These are phyloP conservation scores for Nymphaea colorata DNA, from an alignment of 164 flowering plant species.

Conservation along the genomic window DNA sequence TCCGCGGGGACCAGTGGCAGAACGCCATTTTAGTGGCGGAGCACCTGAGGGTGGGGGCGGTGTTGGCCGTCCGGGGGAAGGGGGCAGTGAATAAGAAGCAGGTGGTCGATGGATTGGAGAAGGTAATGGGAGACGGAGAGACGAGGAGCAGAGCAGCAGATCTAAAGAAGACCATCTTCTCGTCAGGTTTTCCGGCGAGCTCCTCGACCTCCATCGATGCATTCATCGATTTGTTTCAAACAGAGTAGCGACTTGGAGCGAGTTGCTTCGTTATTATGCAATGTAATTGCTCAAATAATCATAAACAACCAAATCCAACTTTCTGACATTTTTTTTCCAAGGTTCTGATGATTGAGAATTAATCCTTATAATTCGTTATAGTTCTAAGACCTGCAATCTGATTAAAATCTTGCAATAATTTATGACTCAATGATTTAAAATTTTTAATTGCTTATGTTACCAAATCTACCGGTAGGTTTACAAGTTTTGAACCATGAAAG, in stretches of 20 bases:
- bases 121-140: conserved; percentile 29
- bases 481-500: no score
- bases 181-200: conserved; percentile 32
- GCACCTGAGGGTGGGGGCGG: conserved; percentile 33
- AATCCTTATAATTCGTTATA: no score
- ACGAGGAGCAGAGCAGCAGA: conserved; percentile 14
- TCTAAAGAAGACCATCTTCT: conserved; percentile 10
- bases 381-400: no score
- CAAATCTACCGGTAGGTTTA: no score
- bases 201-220: conserved; percentile 37
- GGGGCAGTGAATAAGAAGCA: conserved; percentile 24
- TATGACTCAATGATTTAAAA: no score
- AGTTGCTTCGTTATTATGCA: no score
- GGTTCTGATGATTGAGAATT: no score
- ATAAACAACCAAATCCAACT: no score
- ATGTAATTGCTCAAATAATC: no score
- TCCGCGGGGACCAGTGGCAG: conserved; percentile 50
- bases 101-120: conserved; percentile 30
- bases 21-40: conserved; percentile 37
- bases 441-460: no score
- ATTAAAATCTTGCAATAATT: no score
- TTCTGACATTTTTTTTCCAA: no score
- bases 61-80: conserved; percentile 12
- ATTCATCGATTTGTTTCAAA: conserved; percentile 13
- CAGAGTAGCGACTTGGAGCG: not conserved